phyloP scores from a whole-genome alignment of 2,329 filamentous ascomycete genomes.

The Botryotinia calthae region DNA sequence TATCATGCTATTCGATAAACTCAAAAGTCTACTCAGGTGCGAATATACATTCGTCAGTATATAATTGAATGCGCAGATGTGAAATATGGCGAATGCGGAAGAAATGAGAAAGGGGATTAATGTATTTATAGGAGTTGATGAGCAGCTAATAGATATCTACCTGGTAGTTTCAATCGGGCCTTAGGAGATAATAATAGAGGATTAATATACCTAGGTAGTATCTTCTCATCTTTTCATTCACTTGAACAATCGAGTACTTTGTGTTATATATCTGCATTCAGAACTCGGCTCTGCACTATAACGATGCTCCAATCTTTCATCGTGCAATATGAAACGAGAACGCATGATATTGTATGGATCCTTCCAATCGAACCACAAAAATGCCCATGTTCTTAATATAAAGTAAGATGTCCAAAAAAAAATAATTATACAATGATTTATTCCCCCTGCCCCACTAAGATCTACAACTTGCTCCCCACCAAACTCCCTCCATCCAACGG shows the following conservation, averaged over 20 bases:
- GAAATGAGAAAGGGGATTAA: too few species aligned
- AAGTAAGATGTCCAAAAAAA: not conserved
- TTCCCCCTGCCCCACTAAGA: not conserved
- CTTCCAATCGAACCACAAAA: not conserved
- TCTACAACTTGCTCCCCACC: constrained; percentile 47
- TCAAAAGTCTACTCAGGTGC: too few species aligned
- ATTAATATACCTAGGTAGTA: too few species aligned
- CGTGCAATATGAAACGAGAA: not conserved
- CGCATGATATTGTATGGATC: not conserved
- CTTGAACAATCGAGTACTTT: not conserved
- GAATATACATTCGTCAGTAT: too few species aligned
- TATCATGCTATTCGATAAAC: too few species aligned
- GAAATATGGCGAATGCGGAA: too few species aligned
- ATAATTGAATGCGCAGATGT: too few species aligned
- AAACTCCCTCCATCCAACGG: constrained; percentile 58
- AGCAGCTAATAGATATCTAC: too few species aligned
- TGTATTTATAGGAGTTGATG: too few species aligned
- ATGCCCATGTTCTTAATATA: not conserved
- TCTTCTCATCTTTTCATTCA: not conserved
- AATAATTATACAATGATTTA: not conserved
- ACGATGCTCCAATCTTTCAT: not conserved
- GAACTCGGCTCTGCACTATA: too few species aligned
- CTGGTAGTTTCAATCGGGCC: too few species aligned
- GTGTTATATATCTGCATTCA: not conserved
- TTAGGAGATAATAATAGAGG: too few species aligned